Percentiles rank a stretch among this genome's conserved stretches.
Evolutionary conservation across 371 early-diverging fungal species (phyloP).

Genomic region (Polyrhizophydium stewartii): DNA sequence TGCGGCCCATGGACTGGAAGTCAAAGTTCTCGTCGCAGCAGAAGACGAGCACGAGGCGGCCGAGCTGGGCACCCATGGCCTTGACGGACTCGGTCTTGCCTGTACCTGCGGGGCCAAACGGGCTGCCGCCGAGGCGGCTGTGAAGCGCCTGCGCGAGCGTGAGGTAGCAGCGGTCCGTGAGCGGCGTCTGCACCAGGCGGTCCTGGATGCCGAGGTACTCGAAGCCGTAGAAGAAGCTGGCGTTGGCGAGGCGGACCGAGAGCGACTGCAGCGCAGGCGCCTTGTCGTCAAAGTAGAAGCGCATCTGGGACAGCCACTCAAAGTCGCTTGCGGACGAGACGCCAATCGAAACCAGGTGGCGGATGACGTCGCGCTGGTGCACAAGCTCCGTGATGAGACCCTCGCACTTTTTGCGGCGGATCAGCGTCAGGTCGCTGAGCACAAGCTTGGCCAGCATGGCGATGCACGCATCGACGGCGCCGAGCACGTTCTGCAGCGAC

Average conservation of each 20-base stretch:
- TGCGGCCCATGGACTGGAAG: conserved; percentile 99
- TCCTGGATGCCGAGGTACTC: conserved; percentile 97
- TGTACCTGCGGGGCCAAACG: conserved; percentile 95
- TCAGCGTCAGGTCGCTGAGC: conserved; percentile 73
- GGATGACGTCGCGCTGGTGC: conserved; percentile 93
- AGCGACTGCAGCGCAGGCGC: conserved; percentile 72
- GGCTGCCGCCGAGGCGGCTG: conserved; percentile 89
- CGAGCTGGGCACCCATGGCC: conserved; percentile 92
- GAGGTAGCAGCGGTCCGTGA: conserved; percentile 96
- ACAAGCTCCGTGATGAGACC: conserved; percentile 97
- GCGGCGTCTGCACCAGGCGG: conserved; percentile 95
- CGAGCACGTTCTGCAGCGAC: conserved; percentile 57
- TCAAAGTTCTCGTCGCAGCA: conserved; percentile 99
- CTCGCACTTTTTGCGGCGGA: conserved; percentile 92
- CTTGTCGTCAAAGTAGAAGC: conserved; percentile 78
- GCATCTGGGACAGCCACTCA: conserved; percentile 96
- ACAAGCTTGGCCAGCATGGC: conserved; percentile 90
- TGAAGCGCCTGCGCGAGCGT: conserved; percentile 96
- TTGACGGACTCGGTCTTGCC: conserved; percentile 99
- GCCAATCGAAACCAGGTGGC: conserved; percentile 58
- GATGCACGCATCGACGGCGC: conserved; percentile 67
- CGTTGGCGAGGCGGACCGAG: conserved; percentile 88
- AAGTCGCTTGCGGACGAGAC: conserved; percentile 74
- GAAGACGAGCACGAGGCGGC: conserved; percentile 96
- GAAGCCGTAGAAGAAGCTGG: conserved; percentile 90